Evolutionary conservation across 306 rosid genomes (phyloP), one percentile per base, ranked within the genome.

Genomic region (Begonia peltatifolia): DNA sequence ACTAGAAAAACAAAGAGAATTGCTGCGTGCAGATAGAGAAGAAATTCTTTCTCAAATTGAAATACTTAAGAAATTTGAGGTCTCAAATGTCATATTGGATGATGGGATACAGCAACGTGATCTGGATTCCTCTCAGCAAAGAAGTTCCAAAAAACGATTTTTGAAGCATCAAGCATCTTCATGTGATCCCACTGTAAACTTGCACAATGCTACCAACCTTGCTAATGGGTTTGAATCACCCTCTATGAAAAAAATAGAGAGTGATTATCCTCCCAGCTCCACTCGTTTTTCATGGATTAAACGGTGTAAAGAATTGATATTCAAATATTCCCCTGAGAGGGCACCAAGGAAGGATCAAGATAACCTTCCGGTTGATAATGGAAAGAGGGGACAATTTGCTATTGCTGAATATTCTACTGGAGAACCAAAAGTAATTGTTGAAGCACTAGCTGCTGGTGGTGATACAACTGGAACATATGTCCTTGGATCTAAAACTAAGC

Each of bases 341-440:
- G 64, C 41, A 17, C 59, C 60, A 6, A 30, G 10, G 42, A 65
- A 52, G 46, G 49, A 61, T 46, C 80, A 49, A 14, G 78, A 76
- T 52, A 56, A 58, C 14, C 63, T 63, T 46, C 30, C 54, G 58
- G 55, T 52, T 6, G 56, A 42, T 61, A 36, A 63, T 52, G 47
- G 12, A 2, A 59, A 17, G 14, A 18, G 55, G 47, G 68, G 59
- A 52, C 54, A 55, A 58, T 11, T 50, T 13, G 42, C 86, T 52
- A 59, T 62, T 66, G 59, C 62, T 15, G 61, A 63, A 57, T 61
- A 58, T 74, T 55, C 85, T 55, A 60, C 69, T 47, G 88, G 66
- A 42, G 99, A 86, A 63, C 86, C 99, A 11, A 90, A 81, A 76
- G 95, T 68, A 52, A 81, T 86, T 46, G 88, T 86, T 63, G 95